Percentiles rank a stretch among this genome's conserved stretches.
phyloP scores from a whole-genome alignment of 805 yeast genomes.

The Candida xyloterini region DNA sequence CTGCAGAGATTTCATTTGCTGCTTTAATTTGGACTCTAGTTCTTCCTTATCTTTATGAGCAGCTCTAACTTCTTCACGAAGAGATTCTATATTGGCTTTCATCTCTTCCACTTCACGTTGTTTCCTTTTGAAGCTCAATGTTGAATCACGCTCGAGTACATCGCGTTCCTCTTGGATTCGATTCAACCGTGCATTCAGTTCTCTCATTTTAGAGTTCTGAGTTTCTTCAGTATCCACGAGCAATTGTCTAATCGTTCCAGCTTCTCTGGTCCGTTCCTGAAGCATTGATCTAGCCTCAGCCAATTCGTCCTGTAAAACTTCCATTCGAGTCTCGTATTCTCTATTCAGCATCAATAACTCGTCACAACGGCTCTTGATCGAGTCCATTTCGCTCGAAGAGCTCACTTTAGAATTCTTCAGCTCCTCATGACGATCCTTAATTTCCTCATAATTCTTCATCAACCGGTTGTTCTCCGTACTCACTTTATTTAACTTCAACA shows the following conservation, averaged over 20 bases:
- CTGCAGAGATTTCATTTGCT: conserved; percentile 5
- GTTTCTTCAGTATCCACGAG: conserved; percentile 66
- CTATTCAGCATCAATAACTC: conserved; percentile 64
- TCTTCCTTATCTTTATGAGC: conserved; percentile 13
- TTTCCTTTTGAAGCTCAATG: conserved; percentile 48
- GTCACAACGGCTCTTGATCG: conserved; percentile 64
- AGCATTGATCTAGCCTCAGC: conserved; percentile 66
- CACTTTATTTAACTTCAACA: conserved; percentile 38
- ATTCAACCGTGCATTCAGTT: conserved; percentile 50
- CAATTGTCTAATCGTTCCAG: conserved; percentile 65
- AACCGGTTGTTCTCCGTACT: conserved; percentile 43
- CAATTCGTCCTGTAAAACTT: conserved; percentile 78
- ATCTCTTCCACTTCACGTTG: conserved; percentile 67
- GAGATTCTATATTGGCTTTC: conserved; percentile 41
- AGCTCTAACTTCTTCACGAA: conserved; percentile 23
- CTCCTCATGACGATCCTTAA: conserved; percentile 38
- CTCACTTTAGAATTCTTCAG: conserved; percentile 28
- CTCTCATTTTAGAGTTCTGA: conserved; percentile 49
- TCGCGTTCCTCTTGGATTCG: conserved; percentile 59
- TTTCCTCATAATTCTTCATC: conserved; percentile 38
- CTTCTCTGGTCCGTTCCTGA: conserved; percentile 80
- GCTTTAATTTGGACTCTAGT: conserved; percentile 2
- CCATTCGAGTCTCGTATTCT: conserved; percentile 60
- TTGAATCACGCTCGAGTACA: conserved; percentile 52
- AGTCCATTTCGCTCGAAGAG: conserved; percentile 41